Evolutionary conservation across 2,329 filamentous ascomycete species (phyloP).

Genomic region (Pseudocercospora vitis): DNA sequence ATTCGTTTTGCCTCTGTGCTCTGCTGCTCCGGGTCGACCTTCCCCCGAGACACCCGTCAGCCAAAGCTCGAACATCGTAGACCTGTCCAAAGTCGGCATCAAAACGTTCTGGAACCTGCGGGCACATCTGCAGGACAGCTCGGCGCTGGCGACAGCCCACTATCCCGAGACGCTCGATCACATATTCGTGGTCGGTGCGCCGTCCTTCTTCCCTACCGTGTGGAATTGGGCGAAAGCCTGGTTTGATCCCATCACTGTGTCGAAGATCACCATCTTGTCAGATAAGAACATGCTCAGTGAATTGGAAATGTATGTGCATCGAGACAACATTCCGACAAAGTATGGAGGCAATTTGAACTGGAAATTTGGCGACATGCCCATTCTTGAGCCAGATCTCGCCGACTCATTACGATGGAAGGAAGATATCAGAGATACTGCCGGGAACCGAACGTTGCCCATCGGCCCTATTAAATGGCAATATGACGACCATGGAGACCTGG

Average conservation of each 20-base stretch:
- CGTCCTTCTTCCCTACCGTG: slow-evolving; percentile 85
- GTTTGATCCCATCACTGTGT: slow-evolving; percentile 86
- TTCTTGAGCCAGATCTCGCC: slow-evolving; percentile 61
- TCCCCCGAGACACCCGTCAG: slow-evolving; percentile 82
- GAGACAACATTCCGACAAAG: slow-evolving; percentile 78
- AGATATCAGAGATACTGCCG: slow-evolving; percentile 29
- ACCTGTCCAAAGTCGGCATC: slow-evolving; percentile 82
- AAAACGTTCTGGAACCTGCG: slow-evolving; percentile 97
- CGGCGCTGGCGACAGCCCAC: slow-evolving; percentile 82
- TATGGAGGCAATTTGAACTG: slow-evolving; percentile 88
- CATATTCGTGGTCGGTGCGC: slow-evolving; percentile 85
- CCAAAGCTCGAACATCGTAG: slow-evolving; percentile 91
- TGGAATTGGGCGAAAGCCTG: slow-evolving; percentile 95
- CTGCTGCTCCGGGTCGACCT: slow-evolving; percentile 69
- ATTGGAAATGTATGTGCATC: slow-evolving; percentile 77
- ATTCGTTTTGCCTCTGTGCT: slow-evolving; percentile 83
- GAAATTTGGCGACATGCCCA: slow-evolving; percentile 71
- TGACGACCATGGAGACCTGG: slow-evolving; percentile 44
- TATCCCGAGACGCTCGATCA: slow-evolving; percentile 92
- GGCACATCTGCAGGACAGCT: slow-evolving; percentile 89
- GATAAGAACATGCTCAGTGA: slow-evolving; percentile 72
- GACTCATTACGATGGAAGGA: slow-evolving; percentile 44
- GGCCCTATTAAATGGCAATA: slow-evolving; percentile 51
- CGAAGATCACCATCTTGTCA: slow-evolving; percentile 90
- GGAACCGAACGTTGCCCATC: slow-evolving; percentile 46